Evolutionary conservation across 176 grass and related monocot genomes (phyloP), one percentile per base, ranked within the genome.

Genomic region (Themeda triandra): DNA sequence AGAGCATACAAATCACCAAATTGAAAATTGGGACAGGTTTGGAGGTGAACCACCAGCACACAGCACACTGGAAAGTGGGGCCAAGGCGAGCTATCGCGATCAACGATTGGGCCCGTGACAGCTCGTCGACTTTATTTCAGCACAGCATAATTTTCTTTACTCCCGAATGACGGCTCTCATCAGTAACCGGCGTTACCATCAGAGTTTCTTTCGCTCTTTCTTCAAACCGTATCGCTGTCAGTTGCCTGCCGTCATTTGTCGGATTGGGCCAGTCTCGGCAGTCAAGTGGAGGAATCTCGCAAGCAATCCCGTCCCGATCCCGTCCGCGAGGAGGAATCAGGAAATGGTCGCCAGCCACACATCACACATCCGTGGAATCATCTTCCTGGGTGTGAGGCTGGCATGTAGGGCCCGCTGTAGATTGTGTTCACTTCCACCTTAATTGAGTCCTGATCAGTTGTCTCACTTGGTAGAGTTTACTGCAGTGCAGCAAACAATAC

Each of bases 231-330:
- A 17, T 86, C 56, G 2, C 1, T 83, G 18, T 79, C 58, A 48
- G 2, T 40, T 45, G 23, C 73, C 59, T 45, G 23, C 73, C 59
- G 28, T 78, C 58, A 29, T 56, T 14, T 42, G 18, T 17, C 73
- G 32, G 19, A 63, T 69, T 71, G 25, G 1, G 28, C 59, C 21
- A 4, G 14, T 56, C 44, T n/a, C 25, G 23, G 66, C 73, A 12
- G 33, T 78, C 41, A 45, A 73, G 79, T 46, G 56, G 79, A 58
- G 54, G 73, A 75, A 82, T 78, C 83, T 82, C 41, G 39, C 77
- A 82, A 82, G 54, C 72, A 54, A 77, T 70, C 39, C 45, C 13
- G 45, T 17, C 45, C 41, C 10, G 41, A 13, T 44, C 41, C 49
- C 64, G 63, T 71, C 49, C 49, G 24, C 29, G 40, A 49, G 5